Conservation (phyloP, 2,329 filamentous ascomycete species). For the Sarocladiaceae sp. region DNA sequence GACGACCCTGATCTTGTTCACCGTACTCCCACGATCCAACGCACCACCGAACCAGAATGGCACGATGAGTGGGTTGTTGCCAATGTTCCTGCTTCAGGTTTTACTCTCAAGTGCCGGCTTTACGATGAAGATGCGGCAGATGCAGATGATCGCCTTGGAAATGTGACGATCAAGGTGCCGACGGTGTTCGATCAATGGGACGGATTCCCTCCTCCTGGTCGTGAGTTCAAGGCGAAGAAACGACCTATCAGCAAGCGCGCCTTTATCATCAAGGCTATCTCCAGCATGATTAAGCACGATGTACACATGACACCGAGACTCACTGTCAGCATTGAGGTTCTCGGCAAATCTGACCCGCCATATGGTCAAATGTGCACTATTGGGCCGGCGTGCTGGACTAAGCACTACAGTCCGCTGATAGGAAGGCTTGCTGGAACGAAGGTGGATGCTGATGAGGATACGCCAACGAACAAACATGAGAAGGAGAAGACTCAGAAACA, state of each 20-base stretch:
- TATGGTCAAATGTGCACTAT: conserved; percentile 73
- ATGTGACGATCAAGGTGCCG: conserved; percentile 67
- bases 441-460: conserved; percentile 55
- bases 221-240: conserved; percentile 72
- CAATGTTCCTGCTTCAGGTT: conserved; percentile 77
- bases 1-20: conserved; percentile 74
- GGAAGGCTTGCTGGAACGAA: conserved; percentile 74
- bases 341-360: conserved; percentile 69
- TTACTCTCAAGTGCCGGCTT: conserved; percentile 77
- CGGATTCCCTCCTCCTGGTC: conserved; percentile 56
- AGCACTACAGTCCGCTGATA: conserved; percentile 86
- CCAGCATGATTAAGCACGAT: conserved; percentile 56
- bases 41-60: conserved; percentile 73
- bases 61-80: conserved; percentile 83
- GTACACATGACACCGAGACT: conserved; percentile 67
- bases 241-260: conserved; percentile 83
- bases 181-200: conserved; percentile 61
- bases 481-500: conserved; percentile 64
- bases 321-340: conserved; percentile 69
- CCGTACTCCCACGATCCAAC: conserved; percentile 72
- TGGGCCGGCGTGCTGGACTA: conserved; percentile 70
- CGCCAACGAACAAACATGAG: conserved; percentile 10
- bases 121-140: conserved; percentile 90
- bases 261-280: conserved; percentile 68
- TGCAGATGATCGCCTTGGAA: conserved; percentile 82